Conservation (phyloP, 2,329 filamentous ascomycete species). For the Myriosclerotinia duriaeana region DNA sequence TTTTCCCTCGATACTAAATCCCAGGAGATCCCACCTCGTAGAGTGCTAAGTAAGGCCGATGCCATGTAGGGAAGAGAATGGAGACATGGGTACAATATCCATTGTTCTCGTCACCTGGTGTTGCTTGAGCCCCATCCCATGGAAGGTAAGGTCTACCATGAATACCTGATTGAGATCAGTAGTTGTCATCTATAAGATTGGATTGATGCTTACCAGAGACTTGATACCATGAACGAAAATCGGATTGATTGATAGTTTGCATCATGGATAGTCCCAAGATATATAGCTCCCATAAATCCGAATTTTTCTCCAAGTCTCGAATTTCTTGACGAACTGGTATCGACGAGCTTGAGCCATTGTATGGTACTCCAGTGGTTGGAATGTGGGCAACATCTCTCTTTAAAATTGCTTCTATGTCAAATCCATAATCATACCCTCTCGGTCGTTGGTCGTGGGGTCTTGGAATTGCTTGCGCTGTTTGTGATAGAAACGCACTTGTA, state of each 20-base stretch:
- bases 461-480: conserved; percentile 9
- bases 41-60: conserved; percentile 55
- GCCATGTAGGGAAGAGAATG: conserved; percentile 47
- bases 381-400: conserved; percentile 27
- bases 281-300: conserved; percentile 36
- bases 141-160: conserved; percentile 36
- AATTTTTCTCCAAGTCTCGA: conserved; percentile 33
- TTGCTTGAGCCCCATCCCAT: conserved; percentile 32
- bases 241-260: conserved; percentile 29
- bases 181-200: not conserved
- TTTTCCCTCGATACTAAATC: not conserved
- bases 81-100: conserved; percentile 39
- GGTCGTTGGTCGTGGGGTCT: not conserved
- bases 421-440: conserved; percentile 32
- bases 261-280: conserved; percentile 37
- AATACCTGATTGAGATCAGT: conserved; percentile 30
- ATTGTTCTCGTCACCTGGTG: conserved; percentile 27
- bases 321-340: conserved; percentile 34
- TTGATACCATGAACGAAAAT: conserved; percentile 37
- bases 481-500: conserved; percentile 1
- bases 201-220: conserved; percentile 30
- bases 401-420: conserved; percentile 23
- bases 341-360: conserved; percentile 29
- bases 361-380: conserved; percentile 21
- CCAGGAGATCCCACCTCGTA: conserved; percentile 50